Evolutionary conservation across 176 grass and related monocot genomes (phyloP), one percentile per base, ranked within the genome.

Genomic region (Phragmites australis): DNA sequence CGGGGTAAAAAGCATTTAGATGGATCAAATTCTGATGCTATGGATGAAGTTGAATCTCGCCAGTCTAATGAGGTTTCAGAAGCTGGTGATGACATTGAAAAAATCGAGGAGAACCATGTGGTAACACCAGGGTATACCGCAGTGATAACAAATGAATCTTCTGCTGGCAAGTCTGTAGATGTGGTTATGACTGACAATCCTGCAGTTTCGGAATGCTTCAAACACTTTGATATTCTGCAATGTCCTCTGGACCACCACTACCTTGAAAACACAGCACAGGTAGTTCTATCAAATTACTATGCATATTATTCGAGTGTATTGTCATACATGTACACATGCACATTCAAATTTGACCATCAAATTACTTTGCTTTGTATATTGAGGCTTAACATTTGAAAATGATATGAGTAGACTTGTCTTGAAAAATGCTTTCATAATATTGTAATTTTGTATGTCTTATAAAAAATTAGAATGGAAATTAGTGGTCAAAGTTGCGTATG

Each of bases 221-320:
- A 93, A 66, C 96, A 95, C 75, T 99, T 99, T 76, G 96, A 99
- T 88, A 73, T 95, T 84, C 51, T 83, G 67, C 86, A 91, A 74
- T 93, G 90, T 79, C 88, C 92, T 42, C 64, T 48, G 13, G 96
- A 99, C 41, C 92, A 99, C 85, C 92, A 93, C 87, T 99, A 86
- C 76, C 74, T 93, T 70, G 84, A 76, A 79, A 89, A 85, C 66
- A 90, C 60, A 54, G 82, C 62, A 31, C 86, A 68, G 75, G 92
- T 93, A 77, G 29, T 77, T 60, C 23, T 82, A 2, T 62, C 76
- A 64, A 22, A 22, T 66, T 15, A 10, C 9, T 82, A 16, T 62
- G 23, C 23, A 19, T 45, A 45, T 23, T 13, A 23, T 44, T 64
- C 42, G 11, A 68, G 18, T 73, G 48, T 29, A 22, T 10, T 32